phyloP scores from a whole-genome alignment of 306 rosid genomes.

The Urtica urens region DNA sequence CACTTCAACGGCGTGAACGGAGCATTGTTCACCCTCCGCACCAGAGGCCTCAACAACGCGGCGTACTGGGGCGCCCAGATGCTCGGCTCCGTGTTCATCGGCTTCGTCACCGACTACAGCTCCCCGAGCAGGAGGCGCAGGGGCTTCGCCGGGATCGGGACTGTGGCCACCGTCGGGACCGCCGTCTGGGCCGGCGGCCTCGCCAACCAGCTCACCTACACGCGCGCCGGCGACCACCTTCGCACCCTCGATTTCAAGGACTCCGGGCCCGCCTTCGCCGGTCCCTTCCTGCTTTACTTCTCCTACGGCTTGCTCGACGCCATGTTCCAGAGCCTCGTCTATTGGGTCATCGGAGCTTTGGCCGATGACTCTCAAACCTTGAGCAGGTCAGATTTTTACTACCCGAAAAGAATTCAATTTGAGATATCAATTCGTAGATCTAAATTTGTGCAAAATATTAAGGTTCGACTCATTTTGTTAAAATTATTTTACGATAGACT shows the following conservation, averaged over 20 bases:
- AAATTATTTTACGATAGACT: too few species aligned
- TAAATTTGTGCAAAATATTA: too few species aligned
- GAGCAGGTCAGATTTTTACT: slow-evolving; percentile 47
- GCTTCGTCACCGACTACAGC: slow-evolving; percentile 71
- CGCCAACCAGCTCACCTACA: slow-evolving; percentile 52
- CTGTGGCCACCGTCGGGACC: slow-evolving; percentile 44
- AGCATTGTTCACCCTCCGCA: slow-evolving; percentile 53
- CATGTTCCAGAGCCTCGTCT: slow-evolving; percentile 77
- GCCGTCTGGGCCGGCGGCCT: slow-evolving; percentile 79
- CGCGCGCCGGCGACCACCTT: slow-evolving; percentile 3
- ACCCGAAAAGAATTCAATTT: too few species aligned
- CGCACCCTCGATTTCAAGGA: slow-evolving; percentile 53
- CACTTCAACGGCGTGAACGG: slow-evolving; percentile 76
- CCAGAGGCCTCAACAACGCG: slow-evolving; percentile 84
- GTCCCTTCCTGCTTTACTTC: slow-evolving; percentile 78
- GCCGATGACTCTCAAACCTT: slow-evolving; percentile 80
- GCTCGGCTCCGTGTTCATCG: slow-evolving; percentile 74
- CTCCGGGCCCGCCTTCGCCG: slow-evolving; percentile 41
- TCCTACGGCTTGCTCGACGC: slow-evolving; percentile 78
- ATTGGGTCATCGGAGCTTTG: slow-evolving; percentile 82
- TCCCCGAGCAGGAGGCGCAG: slow-evolving; percentile 62
- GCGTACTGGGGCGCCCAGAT: slow-evolving; percentile 95
- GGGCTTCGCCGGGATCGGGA: slow-evolving; percentile 49
- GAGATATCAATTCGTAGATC: too few species aligned
- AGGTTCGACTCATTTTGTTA: too few species aligned